Conservation (phyloP, 345 rosid genomes). For the Rhodamnia rubescens region DNA sequence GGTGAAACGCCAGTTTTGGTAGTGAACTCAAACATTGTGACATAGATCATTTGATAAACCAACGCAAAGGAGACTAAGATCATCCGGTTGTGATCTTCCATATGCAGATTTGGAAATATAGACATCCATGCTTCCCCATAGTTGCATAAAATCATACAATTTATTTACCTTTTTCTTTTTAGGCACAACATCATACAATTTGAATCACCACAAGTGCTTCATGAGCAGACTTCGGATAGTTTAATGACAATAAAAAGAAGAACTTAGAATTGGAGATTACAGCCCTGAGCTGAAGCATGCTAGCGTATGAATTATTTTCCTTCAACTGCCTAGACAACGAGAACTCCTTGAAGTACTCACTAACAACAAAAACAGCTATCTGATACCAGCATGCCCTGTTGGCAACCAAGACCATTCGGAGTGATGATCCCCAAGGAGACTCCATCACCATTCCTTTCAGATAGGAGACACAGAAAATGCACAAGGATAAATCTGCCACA, state of each 20-base stretch:
- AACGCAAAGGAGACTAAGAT: background rate
- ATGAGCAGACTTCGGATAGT: background rate
- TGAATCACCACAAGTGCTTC: background rate
- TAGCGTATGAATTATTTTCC: background rate
- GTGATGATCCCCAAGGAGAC: background rate
- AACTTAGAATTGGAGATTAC: background rate
- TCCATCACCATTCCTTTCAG: background rate
- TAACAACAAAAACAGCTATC: background rate
- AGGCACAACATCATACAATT: background rate
- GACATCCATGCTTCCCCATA: background rate
- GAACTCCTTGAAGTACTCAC: background rate
- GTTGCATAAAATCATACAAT: too few species aligned
- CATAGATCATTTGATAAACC: background rate
- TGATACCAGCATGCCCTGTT: background rate
- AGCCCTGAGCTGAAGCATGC: background rate
- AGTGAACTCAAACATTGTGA: background rate
- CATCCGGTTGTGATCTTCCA: background rate
- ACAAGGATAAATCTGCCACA: background rate
- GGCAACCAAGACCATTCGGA: background rate
- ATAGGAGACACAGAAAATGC: background rate
- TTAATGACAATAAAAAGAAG: background rate
- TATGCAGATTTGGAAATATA: background rate
- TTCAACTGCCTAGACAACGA: background rate
- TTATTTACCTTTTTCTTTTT: too few species aligned
- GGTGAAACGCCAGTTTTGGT: background rate